phyloP scores from a whole-genome alignment of 768 basidiomycete species.

The Neoboletus brunneissimus region DNA sequence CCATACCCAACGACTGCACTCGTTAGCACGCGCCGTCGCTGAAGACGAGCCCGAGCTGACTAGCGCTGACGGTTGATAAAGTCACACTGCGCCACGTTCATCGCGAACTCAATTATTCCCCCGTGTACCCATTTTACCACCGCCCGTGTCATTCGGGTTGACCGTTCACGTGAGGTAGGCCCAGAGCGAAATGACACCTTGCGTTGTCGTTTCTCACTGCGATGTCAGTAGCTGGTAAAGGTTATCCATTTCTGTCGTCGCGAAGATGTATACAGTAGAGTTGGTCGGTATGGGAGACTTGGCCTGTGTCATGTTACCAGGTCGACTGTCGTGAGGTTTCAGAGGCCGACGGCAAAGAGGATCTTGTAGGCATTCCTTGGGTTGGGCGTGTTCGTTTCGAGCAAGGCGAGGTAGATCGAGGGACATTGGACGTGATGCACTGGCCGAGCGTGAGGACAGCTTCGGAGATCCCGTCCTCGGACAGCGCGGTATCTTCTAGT shows the following conservation, averaged over 20 bases:
- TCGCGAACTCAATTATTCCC: neutral
- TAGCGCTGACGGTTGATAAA: neutral
- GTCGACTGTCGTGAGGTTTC: too few relatives aligned
- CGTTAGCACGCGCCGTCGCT: neutral
- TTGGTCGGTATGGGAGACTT: conserved; percentile 8
- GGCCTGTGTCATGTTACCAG: too few relatives aligned
- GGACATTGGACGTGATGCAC: neutral
- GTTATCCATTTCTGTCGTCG: conserved; percentile 5
- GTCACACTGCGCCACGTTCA: neutral
- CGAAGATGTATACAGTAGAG: conserved; percentile 8
- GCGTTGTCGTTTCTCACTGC: too few relatives aligned
- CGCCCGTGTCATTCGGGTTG: neutral
- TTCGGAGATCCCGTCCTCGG: conserved; percentile 1
- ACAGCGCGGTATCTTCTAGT: neutral
- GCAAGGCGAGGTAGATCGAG: conserved; percentile 4
- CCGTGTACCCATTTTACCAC: neutral
- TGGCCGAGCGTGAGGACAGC: neutral
- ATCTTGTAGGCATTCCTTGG: conserved; percentile 8
- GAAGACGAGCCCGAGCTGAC: conserved; percentile 9
- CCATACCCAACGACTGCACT: neutral
- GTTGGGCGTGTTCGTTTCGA: conserved; percentile 14
- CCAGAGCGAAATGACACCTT: neutral
- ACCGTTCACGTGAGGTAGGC: neutral
- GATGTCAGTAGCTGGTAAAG: neutral
- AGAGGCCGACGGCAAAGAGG: neutral